Evolutionary conservation across 2,329 filamentous ascomycete species (phyloP), one percentile per base, ranked within the genome.

Genomic region (Diplocarpon mali): DNA sequence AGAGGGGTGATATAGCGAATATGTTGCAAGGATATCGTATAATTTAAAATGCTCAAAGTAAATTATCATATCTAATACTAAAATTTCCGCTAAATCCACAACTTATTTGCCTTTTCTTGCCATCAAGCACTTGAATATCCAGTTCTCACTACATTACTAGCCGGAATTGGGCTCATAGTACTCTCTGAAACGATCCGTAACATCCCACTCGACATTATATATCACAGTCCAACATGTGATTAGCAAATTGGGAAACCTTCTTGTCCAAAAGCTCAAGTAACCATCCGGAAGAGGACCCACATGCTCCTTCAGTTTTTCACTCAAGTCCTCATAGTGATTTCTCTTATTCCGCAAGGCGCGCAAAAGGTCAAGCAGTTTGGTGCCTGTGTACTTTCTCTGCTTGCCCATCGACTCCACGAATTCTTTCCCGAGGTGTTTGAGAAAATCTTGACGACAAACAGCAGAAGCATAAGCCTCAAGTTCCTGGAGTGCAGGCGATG

Each of bases 291-390:
- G 55, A 12, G 71, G 66, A 5, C 80, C 80, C 16, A 86, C 80
- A 55, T 73, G 71, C 40, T 70, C 69, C 65, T 82, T 90, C 51
- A 95, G 74, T 39, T 78, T 68, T 12, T 89, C 84, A 6, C 85
- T 75, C 85, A 98, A 90, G 62, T 98, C 92, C 59, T 95, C 89
- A 62, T 95, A 98, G 61, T 98, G 92, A 53, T 96, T 95, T 57
- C 85, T 85, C 75, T 98, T 98, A 66, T 98, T 98, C 17, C 92
- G 74, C 45, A 98, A 69, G 1, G 90, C 92, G 1, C 92, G 76
- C 15, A 98, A 68, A 16, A 98, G 71, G 64, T 98, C 92, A 44
- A 98, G 67, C 60, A 98, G 75, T 38, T 79, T 76, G 1, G 77
- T 75, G 0, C 89, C 89, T 0, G 84, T 92, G 65, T 98, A 98